Percentiles rank a stretch among this genome's conserved stretches.
Evolutionary conservation across 2,329 filamentous ascomycete genomes (phyloP).

Genomic region (Cryphonectria naterciae): DNA sequence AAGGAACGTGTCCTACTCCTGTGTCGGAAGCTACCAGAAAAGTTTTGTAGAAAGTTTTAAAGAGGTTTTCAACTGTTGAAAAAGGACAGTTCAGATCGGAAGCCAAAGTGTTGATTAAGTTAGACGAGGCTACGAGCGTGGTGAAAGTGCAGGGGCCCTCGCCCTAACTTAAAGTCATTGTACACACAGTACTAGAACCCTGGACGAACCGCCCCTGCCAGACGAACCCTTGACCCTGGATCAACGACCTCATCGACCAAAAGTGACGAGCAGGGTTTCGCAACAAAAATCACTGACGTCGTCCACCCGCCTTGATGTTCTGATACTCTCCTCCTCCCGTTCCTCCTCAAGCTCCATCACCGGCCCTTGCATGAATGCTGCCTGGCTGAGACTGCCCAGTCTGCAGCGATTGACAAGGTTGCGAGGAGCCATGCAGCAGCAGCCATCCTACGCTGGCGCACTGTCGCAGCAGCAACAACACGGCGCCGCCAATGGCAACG

Average conservation of each 20-base stretch:
- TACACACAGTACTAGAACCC: neutral
- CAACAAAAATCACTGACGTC: slow-evolving; percentile 3
- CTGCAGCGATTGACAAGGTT: slow-evolving; percentile 6
- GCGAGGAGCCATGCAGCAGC: slow-evolving; percentile 22
- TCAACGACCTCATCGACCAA: slow-evolving; percentile 20
- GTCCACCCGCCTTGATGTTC: neutral
- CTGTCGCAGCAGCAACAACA: slow-evolving; percentile 20
- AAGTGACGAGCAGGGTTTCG: neutral
- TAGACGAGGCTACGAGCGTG: neutral
- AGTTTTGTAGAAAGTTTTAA: no score
- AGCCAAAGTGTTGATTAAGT: neutral
- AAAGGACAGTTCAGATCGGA: no score
- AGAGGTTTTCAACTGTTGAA: no score
- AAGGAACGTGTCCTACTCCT: no score
- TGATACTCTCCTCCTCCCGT: no score
- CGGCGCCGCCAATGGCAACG: slow-evolving; percentile 4
- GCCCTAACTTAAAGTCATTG: neutral
- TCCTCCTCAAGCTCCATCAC: no score
- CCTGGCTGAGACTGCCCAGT: slow-evolving; percentile 16
- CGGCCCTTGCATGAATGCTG: slow-evolving; percentile 15
- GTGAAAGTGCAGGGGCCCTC: neutral
- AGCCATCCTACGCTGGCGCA: slow-evolving; percentile 25
- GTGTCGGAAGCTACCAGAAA: no score
- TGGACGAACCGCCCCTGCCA: neutral
- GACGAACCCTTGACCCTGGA: slow-evolving; percentile 12